Evolutionary conservation across 1,139 yeast genomes (phyloP), one percentile per base, ranked within the genome.

Genomic region (Yamadazyma sp.): DNA sequence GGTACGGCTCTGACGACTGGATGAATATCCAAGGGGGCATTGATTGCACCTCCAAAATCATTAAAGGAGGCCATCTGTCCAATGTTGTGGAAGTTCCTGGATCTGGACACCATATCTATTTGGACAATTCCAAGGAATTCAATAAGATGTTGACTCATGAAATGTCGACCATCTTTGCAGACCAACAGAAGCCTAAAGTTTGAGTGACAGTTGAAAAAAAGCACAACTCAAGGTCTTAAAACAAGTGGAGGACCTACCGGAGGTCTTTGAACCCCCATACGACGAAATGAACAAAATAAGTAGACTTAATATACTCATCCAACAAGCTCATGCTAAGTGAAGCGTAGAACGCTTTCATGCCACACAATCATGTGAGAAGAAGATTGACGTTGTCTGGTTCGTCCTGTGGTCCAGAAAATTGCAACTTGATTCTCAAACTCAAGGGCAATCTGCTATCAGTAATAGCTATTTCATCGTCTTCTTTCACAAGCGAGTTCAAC

Each of bases 1-100:
- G 81, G 53, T 85, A 84, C 49, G 94, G 94, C 1, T 76, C 75
- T 43, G 77, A 79, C 36, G 92, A 85, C 58, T 84, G 92, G 92
- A 85, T 85, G 87, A 85, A 83, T 54, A 56, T 59, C 20, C 51
- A 60, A 17, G 88, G 87, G 2, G 88, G 87, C 0, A 50, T 66
- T 34, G 46, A 59, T 17, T 67, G 76, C 33, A 59, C 73, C 11
- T 55, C 63, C 2, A 62, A 64, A 9, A 55, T 78, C 23, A 17
- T 17, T 12, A 17, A 23, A 5, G 27, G 23, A 5, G 51, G 56
- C 8, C 38, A 49, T 3, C 46, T 55, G 14, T 73, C 81, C 46
- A 65, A 61, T 29, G 75, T 79, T 10, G 47, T 63, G 16, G 66
- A 70, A 31, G 64, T 83, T 17, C 71, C 72, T 7, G 67, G 78